Evolutionary conservation across 129 eudicot species (phyloP).

Genomic region (Smallanthus sonchifolius): DNA sequence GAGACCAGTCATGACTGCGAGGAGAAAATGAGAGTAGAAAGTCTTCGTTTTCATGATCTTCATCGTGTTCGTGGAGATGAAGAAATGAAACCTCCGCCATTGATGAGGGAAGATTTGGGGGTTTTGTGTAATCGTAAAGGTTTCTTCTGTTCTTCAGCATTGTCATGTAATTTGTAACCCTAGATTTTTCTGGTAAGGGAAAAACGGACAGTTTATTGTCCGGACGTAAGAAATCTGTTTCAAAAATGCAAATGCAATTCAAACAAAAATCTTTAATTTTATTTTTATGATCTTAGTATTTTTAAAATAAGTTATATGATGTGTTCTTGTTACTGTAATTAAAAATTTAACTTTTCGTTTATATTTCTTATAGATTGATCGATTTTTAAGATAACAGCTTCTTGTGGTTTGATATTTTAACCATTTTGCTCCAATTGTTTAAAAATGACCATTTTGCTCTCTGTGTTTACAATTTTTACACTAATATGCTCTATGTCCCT

Average conservation of each 20-base stretch:
- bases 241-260: not conserved
- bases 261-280: too few species aligned
- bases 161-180: not conserved
- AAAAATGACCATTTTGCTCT: too few species aligned
- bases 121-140: slow-evolving; percentile 8
- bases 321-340: too few species aligned
- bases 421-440: too few species aligned
- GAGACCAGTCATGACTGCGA: slow-evolving; percentile 20
- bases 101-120: slow-evolving; percentile 5
- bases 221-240: slow-evolving; percentile 8
- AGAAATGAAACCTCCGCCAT: slow-evolving; percentile 54
- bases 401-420: too few species aligned
- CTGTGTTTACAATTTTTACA: too few species aligned
- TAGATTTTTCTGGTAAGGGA: slow-evolving; percentile 18
- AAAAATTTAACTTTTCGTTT: too few species aligned
- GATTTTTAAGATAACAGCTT: too few species aligned
- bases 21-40: slow-evolving; percentile 16
- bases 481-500: too few species aligned
- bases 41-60: slow-evolving; percentile 19
- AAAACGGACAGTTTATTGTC: slow-evolving; percentile 9
- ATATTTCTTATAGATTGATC: too few species aligned
- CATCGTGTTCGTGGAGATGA: slow-evolving; percentile 32
- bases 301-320: too few species aligned
- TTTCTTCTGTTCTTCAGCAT: slow-evolving; percentile 10
- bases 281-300: too few species aligned